Evolutionary conservation across 768 basidiomycete species (phyloP), one percentile per base, ranked within the genome.

Genomic region (Pleurotus platypus): DNA sequence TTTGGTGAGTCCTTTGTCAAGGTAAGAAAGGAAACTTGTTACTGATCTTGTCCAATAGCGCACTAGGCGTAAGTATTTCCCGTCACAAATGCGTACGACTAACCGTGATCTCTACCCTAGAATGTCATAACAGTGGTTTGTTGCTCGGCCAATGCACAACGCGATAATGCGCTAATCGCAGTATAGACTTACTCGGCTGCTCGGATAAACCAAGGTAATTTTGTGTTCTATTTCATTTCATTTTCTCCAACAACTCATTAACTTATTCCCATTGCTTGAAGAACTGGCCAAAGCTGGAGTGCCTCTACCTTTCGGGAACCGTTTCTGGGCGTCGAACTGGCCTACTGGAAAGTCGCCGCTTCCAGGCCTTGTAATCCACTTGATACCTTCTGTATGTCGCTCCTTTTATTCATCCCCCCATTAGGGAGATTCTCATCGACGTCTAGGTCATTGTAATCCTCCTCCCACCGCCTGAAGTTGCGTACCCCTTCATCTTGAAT

Each of bases 231-330:
- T 45, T 4, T 59, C 39, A 38, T 18, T 13, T 26, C 15, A 4
- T 30, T 20, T 38, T 56, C 30, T 45, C 43, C 20, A 9, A 16
- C 11, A 45, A 45, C 11, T 5, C n/a, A 2, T 1, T 7, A n/a
- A 20, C 57, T 24, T 30, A 37, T 42, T 24, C 3, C 50, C 27
- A 12, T 13, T 27, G 18, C 39, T 2, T 50, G 30, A 54, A 79
- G 83, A 85, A 53, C 76, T 85, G 3, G 83, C 83, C 4, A 85
- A 85, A 58, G 83, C 83, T 63, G 83, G 83, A 1, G 70, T 85
- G n/a, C 83, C 82, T 9, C 72, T 85, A 0, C 82, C 83, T 0
- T 83, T 83, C 53, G 81, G 81, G 2, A 84, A 80, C 60, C 74
- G 66, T 22, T 81, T 85, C 61, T 83, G 82, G 83, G 83, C 83